These are phyloP conservation scores for Penicillium sp. DNA, from an alignment of 2,329 filamentous ascomycete species.

Conservation along the genomic window DNA sequence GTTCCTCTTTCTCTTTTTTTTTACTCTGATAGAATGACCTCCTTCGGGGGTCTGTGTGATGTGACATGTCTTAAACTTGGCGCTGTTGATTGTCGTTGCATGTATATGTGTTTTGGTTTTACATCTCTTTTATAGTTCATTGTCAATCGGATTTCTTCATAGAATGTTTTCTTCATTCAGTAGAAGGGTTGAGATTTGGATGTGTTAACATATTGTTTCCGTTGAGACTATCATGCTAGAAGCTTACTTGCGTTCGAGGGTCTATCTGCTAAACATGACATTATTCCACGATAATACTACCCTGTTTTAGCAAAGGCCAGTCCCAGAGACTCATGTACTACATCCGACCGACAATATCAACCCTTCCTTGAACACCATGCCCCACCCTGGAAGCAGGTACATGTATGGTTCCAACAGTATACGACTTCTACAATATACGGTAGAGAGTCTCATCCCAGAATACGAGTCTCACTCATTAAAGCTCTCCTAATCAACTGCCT, in stretches of 20 bases:
- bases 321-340: background rate
- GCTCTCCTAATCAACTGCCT: background rate
- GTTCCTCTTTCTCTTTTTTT: constrained; percentile 4
- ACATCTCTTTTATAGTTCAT: constrained; percentile 6
- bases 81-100: constrained; percentile 21
- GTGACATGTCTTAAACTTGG: constrained; percentile 29
- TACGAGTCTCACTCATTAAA: background rate
- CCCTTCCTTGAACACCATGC: too few species aligned
- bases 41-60: constrained; percentile 25
- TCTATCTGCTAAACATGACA: background rate
- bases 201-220: too few species aligned
- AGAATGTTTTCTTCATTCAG: background rate
- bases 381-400: too few species aligned
- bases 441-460: background rate
- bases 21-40: constrained; percentile 24
- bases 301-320: too few species aligned
- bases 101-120: constrained; percentile 22
- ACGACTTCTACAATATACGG: background rate
- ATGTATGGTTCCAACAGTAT: too few species aligned
- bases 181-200: background rate
- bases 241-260: background rate
- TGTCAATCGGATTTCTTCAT: constrained; percentile 10
- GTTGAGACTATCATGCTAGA: background rate
- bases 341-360: too few species aligned
- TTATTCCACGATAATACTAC: too few species aligned